Evolutionary conservation across 2,329 filamentous ascomycete genomes (phyloP).

Genomic region (Phoma sp.): DNA sequence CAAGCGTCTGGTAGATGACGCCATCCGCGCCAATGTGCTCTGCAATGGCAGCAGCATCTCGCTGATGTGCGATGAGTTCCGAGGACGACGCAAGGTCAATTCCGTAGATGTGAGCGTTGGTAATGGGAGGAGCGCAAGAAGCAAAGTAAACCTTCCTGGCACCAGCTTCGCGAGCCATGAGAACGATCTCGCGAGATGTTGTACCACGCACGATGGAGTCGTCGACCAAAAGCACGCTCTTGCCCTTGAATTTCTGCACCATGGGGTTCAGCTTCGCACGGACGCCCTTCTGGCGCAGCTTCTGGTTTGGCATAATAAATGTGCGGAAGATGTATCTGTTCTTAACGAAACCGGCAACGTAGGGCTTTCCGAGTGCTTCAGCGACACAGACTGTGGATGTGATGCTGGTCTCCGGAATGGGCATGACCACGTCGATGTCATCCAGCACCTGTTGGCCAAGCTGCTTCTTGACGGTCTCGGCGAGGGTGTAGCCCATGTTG

Average conservation of each 20-base stretch:
- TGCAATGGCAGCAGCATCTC: constrained; percentile 66
- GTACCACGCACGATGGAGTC: constrained; percentile 90
- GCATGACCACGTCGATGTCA: constrained; percentile 84
- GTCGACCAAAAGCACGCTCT: constrained; percentile 83
- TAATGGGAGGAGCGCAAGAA: constrained; percentile 81
- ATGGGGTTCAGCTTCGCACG: constrained; percentile 90
- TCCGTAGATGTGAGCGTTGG: constrained; percentile 85
- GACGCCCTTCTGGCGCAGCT: constrained; percentile 80
- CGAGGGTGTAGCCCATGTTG: constrained; percentile 84
- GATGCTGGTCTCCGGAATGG: constrained; percentile 82
- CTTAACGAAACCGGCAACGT: constrained; percentile 84
- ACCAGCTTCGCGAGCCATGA: constrained; percentile 83
- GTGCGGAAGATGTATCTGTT: constrained; percentile 89
- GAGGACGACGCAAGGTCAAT: constrained; percentile 75
- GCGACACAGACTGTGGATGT: constrained; percentile 79
- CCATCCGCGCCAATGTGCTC: constrained; percentile 74
- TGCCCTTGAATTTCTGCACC: constrained; percentile 79
- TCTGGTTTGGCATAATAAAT: constrained; percentile 86
- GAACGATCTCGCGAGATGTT: constrained; percentile 77
- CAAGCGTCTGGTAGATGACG: constrained; percentile 77
- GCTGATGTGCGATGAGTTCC: constrained; percentile 74
- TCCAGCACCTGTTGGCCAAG: constrained; percentile 72
- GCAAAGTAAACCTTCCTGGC: constrained; percentile 84
- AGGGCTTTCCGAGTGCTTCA: constrained; percentile 76
- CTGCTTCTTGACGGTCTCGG: constrained; percentile 70